Base-by-base conservation (phyloP, 2,329 filamentous ascomycete species). In the Aureobasidium namibiae region DNA sequence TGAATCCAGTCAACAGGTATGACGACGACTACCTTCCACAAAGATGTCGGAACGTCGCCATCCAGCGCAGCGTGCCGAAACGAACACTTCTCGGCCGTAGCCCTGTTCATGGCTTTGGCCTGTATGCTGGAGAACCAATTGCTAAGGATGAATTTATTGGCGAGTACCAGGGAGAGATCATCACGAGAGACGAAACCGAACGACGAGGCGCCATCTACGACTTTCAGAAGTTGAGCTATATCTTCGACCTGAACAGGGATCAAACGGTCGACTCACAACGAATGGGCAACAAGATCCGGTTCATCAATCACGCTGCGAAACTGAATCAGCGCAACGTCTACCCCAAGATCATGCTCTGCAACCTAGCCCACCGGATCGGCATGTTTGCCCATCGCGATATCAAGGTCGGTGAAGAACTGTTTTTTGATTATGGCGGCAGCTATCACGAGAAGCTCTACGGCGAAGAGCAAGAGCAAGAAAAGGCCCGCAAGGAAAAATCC, bases 101-200 rank as follows among this genome's bases (percentile, higher is more conserved):
- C 48, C 82, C 84, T 62, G 80, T 92, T 2, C 83, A 86, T 58
- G 89, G 89, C 0, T 90, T 90, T 63, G 90, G 89, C 0, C 76
- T 94, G 0, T 92, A 88, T 67, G 80, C 86, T 1, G 86, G 84
- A 4, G 85, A 90, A 67, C 76, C 83, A 58, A 84, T 90, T 61
- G 75, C 76, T 3, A 78, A 81, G 61, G 83, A 86, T 56, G 85
- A 88, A n/a, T 92, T 88, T 64, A 78, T 94, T 18, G 87, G 88
- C 33, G 90, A 94, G 69, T 94, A 94, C 69, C 84, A 84, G 1
- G 90, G 90, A 48, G 90, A 94, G 69, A 77, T 90, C 11, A 86
- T 92, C 60, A 85, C 82, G 4, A 80, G 82, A 39, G 79, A 84
- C 49, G 88, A 92, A 69, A 84, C 83, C 3, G 82, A 89, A 24